These are phyloP conservation scores for Xylariaceae sp. DNA, from an alignment of 2,329 filamentous ascomycete genomes.

Conservation along the genomic window DNA sequence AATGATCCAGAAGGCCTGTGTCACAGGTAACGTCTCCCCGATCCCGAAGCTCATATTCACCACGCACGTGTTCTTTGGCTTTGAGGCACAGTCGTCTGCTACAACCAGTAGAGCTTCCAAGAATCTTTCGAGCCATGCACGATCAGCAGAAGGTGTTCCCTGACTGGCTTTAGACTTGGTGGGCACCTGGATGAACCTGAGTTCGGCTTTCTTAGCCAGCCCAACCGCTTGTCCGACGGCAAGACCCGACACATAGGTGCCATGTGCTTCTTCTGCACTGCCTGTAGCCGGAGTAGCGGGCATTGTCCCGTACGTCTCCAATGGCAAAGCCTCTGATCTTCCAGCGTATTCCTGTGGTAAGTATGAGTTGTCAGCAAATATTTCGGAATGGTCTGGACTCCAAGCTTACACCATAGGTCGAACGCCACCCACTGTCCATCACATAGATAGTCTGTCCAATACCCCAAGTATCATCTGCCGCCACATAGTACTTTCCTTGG, in stretches of 20 bases:
- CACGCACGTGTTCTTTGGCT: slow-evolving; percentile 2
- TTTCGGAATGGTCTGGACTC: background rate
- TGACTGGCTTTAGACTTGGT: background rate
- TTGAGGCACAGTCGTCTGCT: background rate
- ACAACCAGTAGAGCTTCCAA: background rate
- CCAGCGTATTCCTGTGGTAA: background rate
- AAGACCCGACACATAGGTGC: background rate
- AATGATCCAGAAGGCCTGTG: background rate
- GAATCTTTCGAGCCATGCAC: background rate
- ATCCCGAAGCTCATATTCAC: slow-evolving; percentile 1
- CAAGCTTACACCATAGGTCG: background rate
- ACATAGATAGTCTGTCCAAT: slow-evolving; percentile 1
- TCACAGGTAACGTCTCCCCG: background rate
- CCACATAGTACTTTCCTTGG: background rate
- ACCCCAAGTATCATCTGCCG: background rate
- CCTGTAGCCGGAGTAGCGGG: background rate
- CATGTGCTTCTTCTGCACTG: background rate
- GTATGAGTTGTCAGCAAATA: no score
- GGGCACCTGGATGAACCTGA: background rate
- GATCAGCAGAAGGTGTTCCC: background rate
- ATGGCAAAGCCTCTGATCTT: background rate
- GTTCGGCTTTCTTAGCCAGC: background rate
- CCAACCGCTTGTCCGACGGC: background rate
- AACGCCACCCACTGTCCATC: background rate
- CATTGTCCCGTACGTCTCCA: background rate